These are phyloP conservation scores for Coniella vitis DNA, from an alignment of 2,329 filamentous ascomycete species.

Conservation along the genomic window DNA sequence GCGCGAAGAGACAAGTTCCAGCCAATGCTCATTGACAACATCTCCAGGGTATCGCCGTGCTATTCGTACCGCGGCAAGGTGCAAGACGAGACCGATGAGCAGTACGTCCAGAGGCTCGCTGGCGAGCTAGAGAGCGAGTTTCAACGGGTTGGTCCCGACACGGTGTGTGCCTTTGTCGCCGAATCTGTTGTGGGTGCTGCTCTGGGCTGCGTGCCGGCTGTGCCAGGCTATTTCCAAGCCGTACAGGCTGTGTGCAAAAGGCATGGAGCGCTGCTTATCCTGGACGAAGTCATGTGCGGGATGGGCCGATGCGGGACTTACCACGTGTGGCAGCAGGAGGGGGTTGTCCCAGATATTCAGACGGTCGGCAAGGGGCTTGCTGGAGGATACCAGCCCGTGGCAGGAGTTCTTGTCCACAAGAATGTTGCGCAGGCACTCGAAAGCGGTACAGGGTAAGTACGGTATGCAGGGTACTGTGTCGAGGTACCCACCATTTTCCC, in stretches of 20 bases:
- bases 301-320: conserved; percentile 55
- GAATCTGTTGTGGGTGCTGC: conserved; percentile 68
- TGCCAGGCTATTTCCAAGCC: conserved; percentile 47
- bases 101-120: conserved; percentile 55
- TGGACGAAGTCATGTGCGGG: conserved; percentile 63
- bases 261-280: conserved; percentile 47
- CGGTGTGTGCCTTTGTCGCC: conserved; percentile 64
- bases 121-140: conserved; percentile 64
- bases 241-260: conserved; percentile 47
- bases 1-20: conserved; percentile 55
- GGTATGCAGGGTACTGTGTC: too few relatives aligned
- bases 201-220: conserved; percentile 43
- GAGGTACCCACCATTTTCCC: background rate
- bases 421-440: conserved; percentile 42
- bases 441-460: conserved; percentile 30
- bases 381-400: conserved; percentile 54
- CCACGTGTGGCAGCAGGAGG: conserved; percentile 58
- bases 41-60: conserved; percentile 59
- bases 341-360: conserved; percentile 53
- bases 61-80: conserved; percentile 54
- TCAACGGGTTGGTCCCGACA: conserved; percentile 53
- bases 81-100: conserved; percentile 44
- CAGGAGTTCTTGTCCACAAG: conserved; percentile 48
- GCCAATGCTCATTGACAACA: conserved; percentile 49
- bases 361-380: conserved; percentile 57